These are phyloP conservation scores for Pseudogymnoascus sp. DNA, from an alignment of 2,329 filamentous ascomycete genomes.

Conservation along the genomic window DNA sequence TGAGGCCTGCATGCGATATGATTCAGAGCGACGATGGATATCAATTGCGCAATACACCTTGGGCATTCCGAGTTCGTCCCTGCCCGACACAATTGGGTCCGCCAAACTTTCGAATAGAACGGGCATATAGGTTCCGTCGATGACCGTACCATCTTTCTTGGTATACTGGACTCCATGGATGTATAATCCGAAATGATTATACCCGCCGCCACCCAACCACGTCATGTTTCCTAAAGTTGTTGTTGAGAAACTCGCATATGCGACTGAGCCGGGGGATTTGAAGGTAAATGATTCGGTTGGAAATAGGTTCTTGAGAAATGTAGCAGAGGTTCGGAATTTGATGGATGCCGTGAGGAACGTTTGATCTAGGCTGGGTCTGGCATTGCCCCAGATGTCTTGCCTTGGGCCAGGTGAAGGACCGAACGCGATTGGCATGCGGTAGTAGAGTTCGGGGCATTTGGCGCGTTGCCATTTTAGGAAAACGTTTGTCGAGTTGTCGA, in stretches of 20 bases:
- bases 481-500: conserved; percentile 37
- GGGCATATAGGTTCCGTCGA: conserved; percentile 43
- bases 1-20: conserved; percentile 34
- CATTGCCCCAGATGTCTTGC: conserved; percentile 12
- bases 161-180: conserved; percentile 53
- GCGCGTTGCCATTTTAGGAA: conserved; percentile 38
- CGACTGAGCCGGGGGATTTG: conserved; percentile 28
- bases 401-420: conserved; percentile 23
- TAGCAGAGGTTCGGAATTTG: conserved; percentile 33
- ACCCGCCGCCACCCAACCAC: conserved; percentile 53
- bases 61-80: conserved; percentile 49
- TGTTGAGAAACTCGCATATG: conserved; percentile 31
- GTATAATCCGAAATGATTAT: conserved; percentile 50
- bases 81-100: conserved; percentile 49
- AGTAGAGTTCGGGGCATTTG: conserved; percentile 28
- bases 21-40: conserved; percentile 46
- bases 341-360: conserved; percentile 25
- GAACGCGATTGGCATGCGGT: conserved; percentile 35
- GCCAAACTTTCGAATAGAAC: conserved; percentile 51
- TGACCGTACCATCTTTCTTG: conserved; percentile 37
- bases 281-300: conserved; percentile 28
- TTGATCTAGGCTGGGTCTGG: not conserved
- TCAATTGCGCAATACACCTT: conserved; percentile 40
- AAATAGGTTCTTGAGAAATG: conserved; percentile 33
- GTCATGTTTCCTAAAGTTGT: conserved; percentile 42